These are phyloP conservation scores for Rhynchospora tenuis DNA, from an alignment of 176 grass and related monocot species.

Conservation along the genomic window DNA sequence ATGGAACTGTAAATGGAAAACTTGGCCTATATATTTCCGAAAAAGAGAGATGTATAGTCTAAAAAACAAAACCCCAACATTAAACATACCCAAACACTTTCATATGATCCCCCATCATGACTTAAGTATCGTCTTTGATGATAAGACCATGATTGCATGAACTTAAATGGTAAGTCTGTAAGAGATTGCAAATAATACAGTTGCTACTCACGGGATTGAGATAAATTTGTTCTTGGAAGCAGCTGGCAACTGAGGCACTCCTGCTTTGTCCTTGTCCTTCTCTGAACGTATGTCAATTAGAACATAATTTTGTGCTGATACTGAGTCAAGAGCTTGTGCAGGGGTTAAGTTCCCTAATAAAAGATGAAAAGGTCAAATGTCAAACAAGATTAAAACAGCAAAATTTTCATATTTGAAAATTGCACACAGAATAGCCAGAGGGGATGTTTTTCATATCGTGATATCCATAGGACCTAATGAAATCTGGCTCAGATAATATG, in stretches of 20 bases:
- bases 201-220: constrained; percentile 47
- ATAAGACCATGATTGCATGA: background rate
- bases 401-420: background rate
- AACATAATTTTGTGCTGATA: constrained; percentile 45
- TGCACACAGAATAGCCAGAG: background rate
- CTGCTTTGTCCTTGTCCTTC: constrained; percentile 83
- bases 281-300: constrained; percentile 76
- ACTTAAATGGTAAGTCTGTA: background rate
- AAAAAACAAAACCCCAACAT: background rate
- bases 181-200: background rate
- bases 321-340: constrained; percentile 61
- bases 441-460: background rate
- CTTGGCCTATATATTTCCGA: background rate
- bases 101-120: background rate
- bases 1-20: background rate
- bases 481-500: background rate
- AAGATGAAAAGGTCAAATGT: constrained; percentile 7
- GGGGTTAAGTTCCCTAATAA: constrained; percentile 56
- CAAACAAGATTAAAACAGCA: background rate
- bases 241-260: constrained; percentile 68
- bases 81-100: background rate
- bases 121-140: background rate
- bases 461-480: background rate
- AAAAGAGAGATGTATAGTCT: background rate
- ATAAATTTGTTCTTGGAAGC: constrained; percentile 71